These are phyloP conservation scores for Amaranthus hypochondriacus DNA, from an alignment of 148 eudicot genomes.

Conservation along the genomic window DNA sequence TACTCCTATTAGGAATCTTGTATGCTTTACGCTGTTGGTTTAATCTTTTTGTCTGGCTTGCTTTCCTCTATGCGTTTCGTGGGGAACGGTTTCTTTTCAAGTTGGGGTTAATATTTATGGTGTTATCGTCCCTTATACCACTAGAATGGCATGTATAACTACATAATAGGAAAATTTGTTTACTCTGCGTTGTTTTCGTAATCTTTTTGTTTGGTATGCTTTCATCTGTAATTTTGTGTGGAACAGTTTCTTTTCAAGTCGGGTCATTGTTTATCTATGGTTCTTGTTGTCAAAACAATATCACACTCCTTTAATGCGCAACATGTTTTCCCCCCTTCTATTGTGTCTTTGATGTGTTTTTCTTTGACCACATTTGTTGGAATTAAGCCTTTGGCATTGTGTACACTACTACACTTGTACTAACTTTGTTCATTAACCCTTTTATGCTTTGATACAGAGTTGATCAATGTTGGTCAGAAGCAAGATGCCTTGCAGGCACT, in stretches of 20 bases:
- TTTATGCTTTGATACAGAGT: conserved; percentile 43
- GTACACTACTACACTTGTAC: background rate
- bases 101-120: too few relatives aligned
- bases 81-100: too few relatives aligned
- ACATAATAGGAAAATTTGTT: too few relatives aligned
- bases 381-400: background rate
- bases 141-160: too few relatives aligned
- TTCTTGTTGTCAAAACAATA: background rate
- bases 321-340: background rate
- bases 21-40: background rate
- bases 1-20: background rate
- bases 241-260: too few relatives aligned
- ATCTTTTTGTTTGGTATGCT: too few relatives aligned
- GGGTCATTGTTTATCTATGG: background rate
- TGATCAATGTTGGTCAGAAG: conserved; percentile 87
- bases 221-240: too few relatives aligned
- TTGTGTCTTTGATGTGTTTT: background rate
- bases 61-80: too few relatives aligned
- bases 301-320: background rate
- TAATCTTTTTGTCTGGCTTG: background rate
- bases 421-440: background rate
- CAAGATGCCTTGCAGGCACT: conserved; percentile 81
- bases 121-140: too few relatives aligned
- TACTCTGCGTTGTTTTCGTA: too few relatives aligned
- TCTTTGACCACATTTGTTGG: background rate